These are phyloP conservation scores for Phaffia rhodozyma DNA, from an alignment of 1,284 basidiomycete species.

Conservation along the genomic window DNA sequence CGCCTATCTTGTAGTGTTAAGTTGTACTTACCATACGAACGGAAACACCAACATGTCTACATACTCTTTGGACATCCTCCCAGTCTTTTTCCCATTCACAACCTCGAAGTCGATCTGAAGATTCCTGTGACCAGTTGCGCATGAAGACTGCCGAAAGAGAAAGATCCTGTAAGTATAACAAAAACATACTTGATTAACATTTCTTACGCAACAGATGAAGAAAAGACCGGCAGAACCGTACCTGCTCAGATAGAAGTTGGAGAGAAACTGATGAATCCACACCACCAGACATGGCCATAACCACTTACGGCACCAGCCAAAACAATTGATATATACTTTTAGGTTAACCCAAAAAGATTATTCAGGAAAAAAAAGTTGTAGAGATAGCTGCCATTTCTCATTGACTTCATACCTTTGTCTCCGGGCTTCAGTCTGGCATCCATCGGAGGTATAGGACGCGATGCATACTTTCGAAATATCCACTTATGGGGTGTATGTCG, in stretches of 20 bases:
- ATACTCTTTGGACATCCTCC: constrained; percentile 75
- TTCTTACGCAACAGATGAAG: not conserved
- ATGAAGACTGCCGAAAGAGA: constrained; percentile 81
- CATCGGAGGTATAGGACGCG: not conserved
- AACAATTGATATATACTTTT: constrained; percentile 2
- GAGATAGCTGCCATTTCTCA: not conserved
- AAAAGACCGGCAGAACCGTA: not conserved
- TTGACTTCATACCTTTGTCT: constrained; percentile 41
- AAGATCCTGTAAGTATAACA: constrained; percentile 45
- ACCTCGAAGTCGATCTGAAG: constrained; percentile 45
- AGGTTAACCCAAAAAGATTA: too few species aligned
- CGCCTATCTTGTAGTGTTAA: not conserved
- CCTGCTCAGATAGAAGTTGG: constrained; percentile 52
- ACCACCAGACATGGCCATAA: constrained; percentile 89
- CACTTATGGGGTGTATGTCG: too few species aligned
- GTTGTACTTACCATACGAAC: constrained; percentile 49
- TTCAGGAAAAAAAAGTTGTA: too few species aligned
- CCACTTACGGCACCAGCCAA: constrained; percentile 42
- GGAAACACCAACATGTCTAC: constrained; percentile 51
- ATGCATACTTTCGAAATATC: not conserved
- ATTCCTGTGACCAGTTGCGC: constrained; percentile 71
- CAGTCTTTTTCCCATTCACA: constrained; percentile 96
- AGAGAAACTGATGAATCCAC: constrained; percentile 87
- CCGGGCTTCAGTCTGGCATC: constrained; percentile 36
- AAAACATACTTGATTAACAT: not conserved